These are phyloP conservation scores for Venturia oleaginea DNA, from an alignment of 2,329 filamentous ascomycete species.

Conservation along the genomic window DNA sequence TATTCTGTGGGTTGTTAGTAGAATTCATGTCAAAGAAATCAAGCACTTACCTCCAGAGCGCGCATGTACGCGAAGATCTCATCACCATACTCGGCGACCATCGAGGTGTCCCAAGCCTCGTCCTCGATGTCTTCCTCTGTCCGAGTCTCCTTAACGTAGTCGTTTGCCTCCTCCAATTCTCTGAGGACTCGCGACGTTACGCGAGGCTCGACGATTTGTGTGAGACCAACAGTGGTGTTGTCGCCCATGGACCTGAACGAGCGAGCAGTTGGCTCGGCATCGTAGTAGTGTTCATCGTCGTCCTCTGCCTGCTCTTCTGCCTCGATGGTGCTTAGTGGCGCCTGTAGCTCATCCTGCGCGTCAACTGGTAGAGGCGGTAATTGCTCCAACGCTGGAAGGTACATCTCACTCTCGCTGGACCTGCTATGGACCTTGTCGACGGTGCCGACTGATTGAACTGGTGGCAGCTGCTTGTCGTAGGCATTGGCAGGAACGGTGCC, in stretches of 20 bases:
- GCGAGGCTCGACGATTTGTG: conserved; percentile 62
- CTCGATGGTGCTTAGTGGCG: neutral
- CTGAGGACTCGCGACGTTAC: conserved; percentile 58
- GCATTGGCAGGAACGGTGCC: neutral
- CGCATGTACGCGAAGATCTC: conserved; percentile 94
- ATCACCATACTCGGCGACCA: conserved; percentile 94
- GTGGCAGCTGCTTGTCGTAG: conserved; percentile 1
- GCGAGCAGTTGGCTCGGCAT: conserved; percentile 65
- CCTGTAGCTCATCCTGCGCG: conserved; percentile 15
- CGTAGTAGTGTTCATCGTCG: conserved; percentile 66
- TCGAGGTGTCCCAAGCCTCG: conserved; percentile 86
- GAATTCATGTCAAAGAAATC: too few species aligned
- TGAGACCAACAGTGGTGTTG: conserved; percentile 57
- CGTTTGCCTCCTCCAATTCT: conserved; percentile 61
- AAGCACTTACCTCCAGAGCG: conserved; percentile 61
- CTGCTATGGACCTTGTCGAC: conserved; percentile 5
- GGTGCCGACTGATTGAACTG: neutral
- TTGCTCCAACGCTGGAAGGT: conserved; percentile 29
- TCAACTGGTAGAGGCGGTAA: conserved; percentile 28
- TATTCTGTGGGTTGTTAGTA: conserved; percentile 38
- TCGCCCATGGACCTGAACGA: conserved; percentile 70
- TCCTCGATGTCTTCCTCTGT: conserved; percentile 73
- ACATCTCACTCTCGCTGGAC: conserved; percentile 4
- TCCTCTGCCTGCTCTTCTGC: conserved; percentile 55
- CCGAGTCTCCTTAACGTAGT: conserved; percentile 56